Evolutionary conservation across 108 stramenopile genomes (phyloP).

Genomic region (Mediolabrus comicus): DNA sequence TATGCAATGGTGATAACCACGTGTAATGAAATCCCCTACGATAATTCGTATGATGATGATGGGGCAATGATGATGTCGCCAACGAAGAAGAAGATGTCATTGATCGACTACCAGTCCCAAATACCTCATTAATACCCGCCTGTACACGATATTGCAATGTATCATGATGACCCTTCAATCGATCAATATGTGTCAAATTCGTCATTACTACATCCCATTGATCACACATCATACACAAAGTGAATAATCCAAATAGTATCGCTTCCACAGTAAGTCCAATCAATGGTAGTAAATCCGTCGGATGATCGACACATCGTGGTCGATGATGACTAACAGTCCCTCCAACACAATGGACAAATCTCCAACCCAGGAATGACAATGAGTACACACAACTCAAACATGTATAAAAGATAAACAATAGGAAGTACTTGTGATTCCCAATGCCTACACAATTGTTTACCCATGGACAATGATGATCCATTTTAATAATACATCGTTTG

Average conservation of each 20-base stretch:
- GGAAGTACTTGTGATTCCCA: conserved; percentile 99
- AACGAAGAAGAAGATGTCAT: neutral
- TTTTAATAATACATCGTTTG: conserved; percentile 88
- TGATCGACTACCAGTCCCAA: conserved; percentile 47
- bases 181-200: conserved; percentile 96
- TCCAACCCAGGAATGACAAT: conserved; percentile 61
- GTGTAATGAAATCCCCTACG: conserved; percentile 56
- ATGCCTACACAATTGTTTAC: conserved; percentile 99
- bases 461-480: conserved; percentile 98
- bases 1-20: conserved; percentile 83
- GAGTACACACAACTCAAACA: conserved; percentile 86
- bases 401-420: conserved; percentile 97
- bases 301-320: conserved; percentile 69
- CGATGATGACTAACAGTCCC: conserved; percentile 11
- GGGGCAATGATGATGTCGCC: neutral
- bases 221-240: conserved; percentile 97
- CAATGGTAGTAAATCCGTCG: conserved; percentile 64
- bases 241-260: conserved; percentile 96
- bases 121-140: conserved; percentile 76
- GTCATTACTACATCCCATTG: conserved; percentile 91
- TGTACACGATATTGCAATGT: conserved; percentile 19
- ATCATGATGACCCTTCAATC: conserved; percentile 71
- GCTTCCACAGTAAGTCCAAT: conserved; percentile 77
- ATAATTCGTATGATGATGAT: neutral
- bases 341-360: conserved; percentile 72